Evolutionary conservation across 2,329 filamentous ascomycete genomes (phyloP).

Genomic region (Penicillium sp.): DNA sequence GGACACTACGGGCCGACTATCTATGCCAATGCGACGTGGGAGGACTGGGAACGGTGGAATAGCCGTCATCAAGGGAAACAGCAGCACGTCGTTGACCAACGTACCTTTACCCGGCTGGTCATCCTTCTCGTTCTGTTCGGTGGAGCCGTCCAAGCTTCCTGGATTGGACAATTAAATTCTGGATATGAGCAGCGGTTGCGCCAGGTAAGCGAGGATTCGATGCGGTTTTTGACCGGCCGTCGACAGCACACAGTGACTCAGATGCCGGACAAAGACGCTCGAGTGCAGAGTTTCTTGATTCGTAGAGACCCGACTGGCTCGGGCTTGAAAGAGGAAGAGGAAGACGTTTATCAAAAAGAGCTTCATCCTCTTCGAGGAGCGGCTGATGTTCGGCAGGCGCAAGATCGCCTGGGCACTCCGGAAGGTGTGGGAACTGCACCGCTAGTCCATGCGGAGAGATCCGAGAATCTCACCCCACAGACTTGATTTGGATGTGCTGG

Average conservation of each 20-base stretch:
- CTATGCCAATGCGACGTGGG: constrained; percentile 86
- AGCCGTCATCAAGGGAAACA: constrained; percentile 51
- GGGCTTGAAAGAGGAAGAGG: constrained; percentile 48
- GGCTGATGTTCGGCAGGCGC: background rate
- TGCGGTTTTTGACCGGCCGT: constrained; percentile 55
- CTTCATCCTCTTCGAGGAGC: constrained; percentile 25
- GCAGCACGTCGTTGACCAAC: constrained; percentile 69
- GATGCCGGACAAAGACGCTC: constrained; percentile 56
- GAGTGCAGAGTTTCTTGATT: constrained; percentile 76
- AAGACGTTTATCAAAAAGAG: constrained; percentile 41
- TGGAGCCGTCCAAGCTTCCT: constrained; percentile 69
- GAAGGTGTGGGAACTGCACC: background rate
- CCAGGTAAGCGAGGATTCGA: constrained; percentile 66
- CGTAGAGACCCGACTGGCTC: constrained; percentile 63
- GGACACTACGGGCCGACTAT: constrained; percentile 46
- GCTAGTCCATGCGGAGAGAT: background rate
- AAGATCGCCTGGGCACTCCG: background rate
- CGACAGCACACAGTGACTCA: constrained; percentile 53
- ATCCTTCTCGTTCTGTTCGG: constrained; percentile 69
- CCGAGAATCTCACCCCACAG: background rate
- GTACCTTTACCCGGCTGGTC: constrained; percentile 73
- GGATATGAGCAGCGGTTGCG: constrained; percentile 67
- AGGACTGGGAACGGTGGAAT: constrained; percentile 91
- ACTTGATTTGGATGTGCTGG: background rate
- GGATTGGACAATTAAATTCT: constrained; percentile 64